phyloP scores from a whole-genome alignment of 805 yeast species.

The Myxozyma udenii region DNA sequence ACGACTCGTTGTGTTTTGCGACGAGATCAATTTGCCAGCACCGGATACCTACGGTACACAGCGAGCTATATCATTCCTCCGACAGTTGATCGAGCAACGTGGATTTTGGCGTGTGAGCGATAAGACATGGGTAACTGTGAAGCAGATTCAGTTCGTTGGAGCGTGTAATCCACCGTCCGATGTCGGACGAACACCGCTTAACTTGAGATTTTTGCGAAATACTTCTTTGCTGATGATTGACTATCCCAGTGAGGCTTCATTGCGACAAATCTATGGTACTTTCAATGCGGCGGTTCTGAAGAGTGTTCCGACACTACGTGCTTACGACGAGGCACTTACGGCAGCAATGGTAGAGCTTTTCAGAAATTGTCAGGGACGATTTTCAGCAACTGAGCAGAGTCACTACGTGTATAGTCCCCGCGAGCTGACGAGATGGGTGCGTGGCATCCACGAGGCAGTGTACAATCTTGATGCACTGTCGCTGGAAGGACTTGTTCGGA shows the following conservation, averaged over 20 bases:
- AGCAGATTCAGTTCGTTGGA: conserved; percentile 78
- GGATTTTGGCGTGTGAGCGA: conserved; percentile 74
- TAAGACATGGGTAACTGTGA: conserved; percentile 62
- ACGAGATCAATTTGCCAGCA: conserved; percentile 82
- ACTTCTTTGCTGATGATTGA: conserved; percentile 67
- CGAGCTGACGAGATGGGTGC: conserved; percentile 82
- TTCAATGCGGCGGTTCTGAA: conserved; percentile 58
- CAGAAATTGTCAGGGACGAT: conserved; percentile 42
- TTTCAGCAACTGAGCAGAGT: conserved; percentile 43
- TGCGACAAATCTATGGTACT: conserved; percentile 62
- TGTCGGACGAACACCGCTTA: conserved; percentile 62
- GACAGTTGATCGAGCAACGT: conserved; percentile 66
- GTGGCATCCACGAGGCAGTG: conserved; percentile 63
- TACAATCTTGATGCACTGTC: conserved; percentile 40
- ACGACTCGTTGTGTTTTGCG: conserved; percentile 82
- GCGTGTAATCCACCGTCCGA: conserved; percentile 91
- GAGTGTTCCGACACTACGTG: conserved; percentile 57
- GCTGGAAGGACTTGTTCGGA: conserved; percentile 50
- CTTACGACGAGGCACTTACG: conserved; percentile 53
- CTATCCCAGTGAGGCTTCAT: conserved; percentile 65
- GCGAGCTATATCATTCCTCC: conserved; percentile 61
- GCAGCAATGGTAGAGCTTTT: conserved; percentile 67
- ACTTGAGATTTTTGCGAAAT: conserved; percentile 64
- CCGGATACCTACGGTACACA: conserved; percentile 73
- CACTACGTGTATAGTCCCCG: conserved; percentile 85